phyloP scores from a whole-genome alignment of 179 eudicot species.

The Silene vulgaris region DNA sequence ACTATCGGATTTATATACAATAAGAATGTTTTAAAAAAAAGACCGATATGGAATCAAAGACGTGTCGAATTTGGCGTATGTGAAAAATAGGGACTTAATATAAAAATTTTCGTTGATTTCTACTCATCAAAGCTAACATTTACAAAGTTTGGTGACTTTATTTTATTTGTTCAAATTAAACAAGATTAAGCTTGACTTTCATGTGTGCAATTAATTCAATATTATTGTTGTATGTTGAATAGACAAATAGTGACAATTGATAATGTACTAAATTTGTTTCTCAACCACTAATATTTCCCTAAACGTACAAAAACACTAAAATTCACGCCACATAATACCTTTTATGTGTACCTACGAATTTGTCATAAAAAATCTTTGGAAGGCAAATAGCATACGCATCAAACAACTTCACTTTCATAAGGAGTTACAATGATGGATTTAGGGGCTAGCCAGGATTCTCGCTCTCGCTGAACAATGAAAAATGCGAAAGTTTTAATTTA shows the following conservation, averaged over 20 bases:
- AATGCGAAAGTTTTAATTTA: no score
- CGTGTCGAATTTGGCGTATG: no score
- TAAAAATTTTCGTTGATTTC: no score
- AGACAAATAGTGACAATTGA: conserved; percentile 10
- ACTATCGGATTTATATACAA: no score
- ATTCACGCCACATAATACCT: background rate
- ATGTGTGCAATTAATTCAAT: background rate
- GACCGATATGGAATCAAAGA: no score
- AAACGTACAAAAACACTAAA: background rate
- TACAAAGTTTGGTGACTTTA: background rate
- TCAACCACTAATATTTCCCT: conserved; percentile 16
- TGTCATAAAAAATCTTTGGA: background rate
- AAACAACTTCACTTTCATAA: background rate
- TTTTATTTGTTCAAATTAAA: background rate
- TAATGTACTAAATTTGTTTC: conserved; percentile 11
- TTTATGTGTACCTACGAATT: no score
- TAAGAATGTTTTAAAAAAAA: no score
- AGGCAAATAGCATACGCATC: background rate
- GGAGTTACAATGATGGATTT: no score
- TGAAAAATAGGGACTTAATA: no score
- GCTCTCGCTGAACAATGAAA: no score
- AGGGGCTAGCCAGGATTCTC: no score
- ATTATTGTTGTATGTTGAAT: background rate
- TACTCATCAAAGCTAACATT: background rate
- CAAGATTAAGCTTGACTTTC: background rate